These are phyloP conservation scores for Chalara sp. DNA, from an alignment of 2,329 filamentous ascomycete genomes.

Conservation along the genomic window DNA sequence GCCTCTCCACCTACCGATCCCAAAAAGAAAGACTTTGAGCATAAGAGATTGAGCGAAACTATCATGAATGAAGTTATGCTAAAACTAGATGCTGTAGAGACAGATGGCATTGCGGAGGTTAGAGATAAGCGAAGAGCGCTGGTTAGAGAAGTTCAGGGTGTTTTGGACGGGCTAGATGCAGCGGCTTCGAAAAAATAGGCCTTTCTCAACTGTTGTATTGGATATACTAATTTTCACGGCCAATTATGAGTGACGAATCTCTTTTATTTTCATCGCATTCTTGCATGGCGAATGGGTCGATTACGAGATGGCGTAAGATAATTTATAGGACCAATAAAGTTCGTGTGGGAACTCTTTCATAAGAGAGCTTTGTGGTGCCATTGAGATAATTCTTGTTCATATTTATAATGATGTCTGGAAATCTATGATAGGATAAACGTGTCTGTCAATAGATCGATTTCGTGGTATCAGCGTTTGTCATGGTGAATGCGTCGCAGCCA, in stretches of 20 bases:
- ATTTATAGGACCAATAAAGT: too few relatives aligned
- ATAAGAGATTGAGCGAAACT: constrained; percentile 69
- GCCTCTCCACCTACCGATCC: constrained; percentile 55
- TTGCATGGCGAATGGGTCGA: too few relatives aligned
- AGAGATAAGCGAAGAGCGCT: constrained; percentile 62
- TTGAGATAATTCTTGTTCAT: too few relatives aligned
- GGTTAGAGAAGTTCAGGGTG: constrained; percentile 63
- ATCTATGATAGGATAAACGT: too few relatives aligned
- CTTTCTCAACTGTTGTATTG: neutral
- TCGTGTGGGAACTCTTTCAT: too few relatives aligned
- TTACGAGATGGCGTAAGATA: neutral
- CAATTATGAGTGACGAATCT: too few relatives aligned
- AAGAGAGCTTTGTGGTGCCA: too few relatives aligned
- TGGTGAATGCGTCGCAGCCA: too few relatives aligned
- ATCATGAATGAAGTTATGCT: constrained; percentile 69
- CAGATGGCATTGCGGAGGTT: constrained; percentile 60
- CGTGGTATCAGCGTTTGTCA: too few relatives aligned
- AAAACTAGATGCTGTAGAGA: constrained; percentile 72
- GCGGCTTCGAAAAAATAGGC: constrained; percentile 9
- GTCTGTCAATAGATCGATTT: too few relatives aligned
- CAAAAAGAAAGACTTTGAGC: constrained; percentile 66
- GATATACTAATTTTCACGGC: too few relatives aligned
- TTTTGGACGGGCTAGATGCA: constrained; percentile 57
- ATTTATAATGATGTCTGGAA: too few relatives aligned
- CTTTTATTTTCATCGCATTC: neutral